Base-by-base conservation (phyloP, 2,329 filamentous ascomycete genomes). In the Neonectria faginata region DNA sequence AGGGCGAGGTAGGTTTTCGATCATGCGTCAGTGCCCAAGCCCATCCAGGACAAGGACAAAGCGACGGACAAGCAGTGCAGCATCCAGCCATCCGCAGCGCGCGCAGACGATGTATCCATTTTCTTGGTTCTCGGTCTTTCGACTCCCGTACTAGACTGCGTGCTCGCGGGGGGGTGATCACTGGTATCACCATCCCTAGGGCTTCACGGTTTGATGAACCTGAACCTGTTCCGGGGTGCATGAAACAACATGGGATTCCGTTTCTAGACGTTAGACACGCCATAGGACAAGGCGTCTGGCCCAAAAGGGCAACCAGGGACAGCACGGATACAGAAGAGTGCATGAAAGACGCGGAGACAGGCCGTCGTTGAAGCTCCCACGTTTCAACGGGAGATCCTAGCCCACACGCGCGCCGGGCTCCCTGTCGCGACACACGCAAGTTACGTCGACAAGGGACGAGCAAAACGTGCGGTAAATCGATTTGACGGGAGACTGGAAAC, bases 381-480 rank as follows among this genome's bases (percentile, higher is more conserved):
- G 72, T 74, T 74, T 74, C 72, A 70, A 67, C 39, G 44, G 51
- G 27, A 6, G 60, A 62, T 65, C 62, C 64, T 59, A 47, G 65
- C 18, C 60, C 54, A 67, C 65, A 42, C 5, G n/a, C 39, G 65
- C 64, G 68, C 65, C 47, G n/a, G 45, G 50, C 31, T 68, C 57
- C 56, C 54, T 65, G 66, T 69, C 57, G 62, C 70, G 63, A 64
- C 64, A 42, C 39, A 18, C n/a, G n/a, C 39, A 57, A 64, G 65
- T 33, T 22, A 51, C 29, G 36, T 57, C 16, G 59, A 62, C 59
- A 45, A 60, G 63, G 62, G 54, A 55, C 60, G 22, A 59, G 57
- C 59, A 67, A 72, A 74, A 74, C 72, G 72, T 73, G 72, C 72
- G 63, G 60, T 57, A 57, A 64, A 70, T 64, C 72, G 70, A 74